Evolutionary conservation across 768 basidiomycete genomes (phyloP).

Genomic region (Lanmaoa pseudosensibilis): DNA sequence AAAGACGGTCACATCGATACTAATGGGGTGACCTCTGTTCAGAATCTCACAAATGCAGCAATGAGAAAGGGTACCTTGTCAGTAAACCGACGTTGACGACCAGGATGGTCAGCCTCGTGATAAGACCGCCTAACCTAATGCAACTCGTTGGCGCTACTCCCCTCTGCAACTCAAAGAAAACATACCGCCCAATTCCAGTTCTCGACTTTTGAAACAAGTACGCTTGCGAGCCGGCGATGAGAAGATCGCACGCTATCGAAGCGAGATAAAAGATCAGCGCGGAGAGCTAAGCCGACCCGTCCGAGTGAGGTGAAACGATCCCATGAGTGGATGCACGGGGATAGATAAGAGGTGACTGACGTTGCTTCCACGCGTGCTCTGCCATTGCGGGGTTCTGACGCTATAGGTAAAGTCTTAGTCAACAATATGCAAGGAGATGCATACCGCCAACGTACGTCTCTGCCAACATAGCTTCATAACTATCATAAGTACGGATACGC

Average conservation of each 20-base stretch:
- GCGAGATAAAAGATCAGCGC: slow-evolving; percentile 35
- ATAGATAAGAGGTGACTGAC: slow-evolving; percentile 17
- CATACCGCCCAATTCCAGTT: slow-evolving; percentile 30
- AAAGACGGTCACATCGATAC: slow-evolving; percentile 31
- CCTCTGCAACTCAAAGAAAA: neutral
- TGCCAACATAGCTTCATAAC: slow-evolving; percentile 29
- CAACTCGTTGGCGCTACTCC: neutral
- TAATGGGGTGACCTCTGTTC: slow-evolving; percentile 9
- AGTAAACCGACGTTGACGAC: slow-evolving; percentile 38
- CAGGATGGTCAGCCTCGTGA: slow-evolving; percentile 34
- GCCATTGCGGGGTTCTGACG: slow-evolving; percentile 33
- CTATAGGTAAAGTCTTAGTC: slow-evolving; percentile 9
- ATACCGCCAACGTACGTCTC: slow-evolving; percentile 27
- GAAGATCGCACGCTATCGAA: slow-evolving; percentile 35
- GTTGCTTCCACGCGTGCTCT: slow-evolving; percentile 32
- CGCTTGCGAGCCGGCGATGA: slow-evolving; percentile 36
- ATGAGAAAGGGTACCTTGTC: slow-evolving; percentile 29
- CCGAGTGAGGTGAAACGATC: neutral
- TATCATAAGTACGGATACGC: neutral
- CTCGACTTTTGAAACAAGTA: slow-evolving; percentile 35
- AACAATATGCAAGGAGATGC: neutral
- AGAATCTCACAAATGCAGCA: neutral
- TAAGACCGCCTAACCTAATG: slow-evolving; percentile 32
- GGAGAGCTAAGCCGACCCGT: slow-evolving; percentile 20
- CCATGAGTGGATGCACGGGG: neutral